Evolutionary conservation across 2,329 filamentous ascomycete species (phyloP).

Genomic region (Xylariaceae sp.): DNA sequence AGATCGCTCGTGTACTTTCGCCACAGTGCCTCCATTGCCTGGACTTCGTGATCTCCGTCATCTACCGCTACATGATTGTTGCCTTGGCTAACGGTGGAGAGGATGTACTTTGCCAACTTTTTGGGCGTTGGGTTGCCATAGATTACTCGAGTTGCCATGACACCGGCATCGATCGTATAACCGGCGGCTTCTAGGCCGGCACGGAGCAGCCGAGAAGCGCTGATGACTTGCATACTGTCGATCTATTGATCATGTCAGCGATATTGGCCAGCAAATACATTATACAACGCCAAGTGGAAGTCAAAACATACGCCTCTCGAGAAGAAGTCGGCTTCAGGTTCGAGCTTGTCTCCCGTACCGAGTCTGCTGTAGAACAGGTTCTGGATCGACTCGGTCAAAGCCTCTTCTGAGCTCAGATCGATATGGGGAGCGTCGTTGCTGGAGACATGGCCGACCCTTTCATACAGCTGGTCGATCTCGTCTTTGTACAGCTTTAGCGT

Average conservation of each 20-base stretch:
- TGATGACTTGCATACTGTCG: constrained; percentile 39
- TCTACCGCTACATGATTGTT: constrained; percentile 1
- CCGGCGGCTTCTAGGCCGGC: constrained; percentile 30
- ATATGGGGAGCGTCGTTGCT: constrained; percentile 22
- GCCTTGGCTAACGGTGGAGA: constrained; percentile 20
- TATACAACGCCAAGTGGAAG: not conserved
- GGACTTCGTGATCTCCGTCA: constrained; percentile 19
- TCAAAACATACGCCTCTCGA: constrained; percentile 26
- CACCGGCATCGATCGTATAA: constrained; percentile 30
- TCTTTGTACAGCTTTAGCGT: constrained; percentile 38
- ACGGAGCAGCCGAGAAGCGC: constrained; percentile 32
- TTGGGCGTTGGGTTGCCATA: constrained; percentile 35
- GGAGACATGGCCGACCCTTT: constrained; percentile 15
- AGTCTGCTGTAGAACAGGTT: constrained; percentile 28
- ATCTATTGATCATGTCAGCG: constrained; percentile 19
- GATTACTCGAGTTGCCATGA: constrained; percentile 34
- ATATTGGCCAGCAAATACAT: not conserved
- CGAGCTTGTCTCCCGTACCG: constrained; percentile 24
- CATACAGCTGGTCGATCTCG: constrained; percentile 40
- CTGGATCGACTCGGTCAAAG: constrained; percentile 28
- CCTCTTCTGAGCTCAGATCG: constrained; percentile 28
- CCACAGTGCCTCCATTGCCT: constrained; percentile 31
- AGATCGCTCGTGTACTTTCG: constrained; percentile 33
- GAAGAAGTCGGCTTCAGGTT: constrained; percentile 35
- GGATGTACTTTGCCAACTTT: constrained; percentile 32